Base-by-base conservation (phyloP, 139 green algal genomes). In the Diplosphaera chodatii region DNA sequence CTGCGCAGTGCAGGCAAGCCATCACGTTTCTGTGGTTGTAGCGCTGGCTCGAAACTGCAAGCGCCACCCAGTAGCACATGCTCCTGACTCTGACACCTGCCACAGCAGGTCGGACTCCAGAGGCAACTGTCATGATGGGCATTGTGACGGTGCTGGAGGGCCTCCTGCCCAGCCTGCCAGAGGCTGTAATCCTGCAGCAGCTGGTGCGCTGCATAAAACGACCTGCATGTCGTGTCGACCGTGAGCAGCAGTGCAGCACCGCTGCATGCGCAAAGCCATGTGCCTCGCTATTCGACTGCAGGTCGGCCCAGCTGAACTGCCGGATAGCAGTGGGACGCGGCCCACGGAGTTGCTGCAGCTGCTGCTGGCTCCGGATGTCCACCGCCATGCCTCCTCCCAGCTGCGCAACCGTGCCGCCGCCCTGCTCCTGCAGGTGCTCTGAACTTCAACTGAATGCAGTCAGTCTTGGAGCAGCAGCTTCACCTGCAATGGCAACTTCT, bases 381-480 rank as follows among this genome's bases (percentile, higher is more conserved):
- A 78, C 62, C 40, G 67, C 37, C 67, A 59, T 15, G 31, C 59
- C 4, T 34, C 62, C 5, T 62, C 74, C 23, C 67, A 74, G 40
- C 74, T 74, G 21, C 64, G 59, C 28, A 72, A 78, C 40, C 40
- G 74, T 6, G 37, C 74, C 3, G 74, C 74, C 29, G 74, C 34
- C 32, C 40, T 78, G 15, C 66, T 78, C 31, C 74, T 78, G 20
- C 73, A 73, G 56, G 73, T 30, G 8, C n/a, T n/a, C n/a, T n/a
- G n/a, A n/a, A n/a, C n/a, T n/a, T n/a, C n/a, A n/a, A n/a, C n/a
- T n/a, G n/a, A n/a, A n/a, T n/a, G n/a, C n/a, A n/a, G n/a, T n/a
- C n/a, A n/a, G n/a, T n/a, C n/a, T n/a, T n/a, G n/a, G n/a, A n/a
- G n/a, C n/a, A n/a, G n/a, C n/a, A n/a, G n/a, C n/a, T n/a, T n/a